A percentile compares a stretch with the other conserved stretches of the same genome.
phyloP scores from a whole-genome alignment of 345 rosid species.

The Salix koriyanagi region DNA sequence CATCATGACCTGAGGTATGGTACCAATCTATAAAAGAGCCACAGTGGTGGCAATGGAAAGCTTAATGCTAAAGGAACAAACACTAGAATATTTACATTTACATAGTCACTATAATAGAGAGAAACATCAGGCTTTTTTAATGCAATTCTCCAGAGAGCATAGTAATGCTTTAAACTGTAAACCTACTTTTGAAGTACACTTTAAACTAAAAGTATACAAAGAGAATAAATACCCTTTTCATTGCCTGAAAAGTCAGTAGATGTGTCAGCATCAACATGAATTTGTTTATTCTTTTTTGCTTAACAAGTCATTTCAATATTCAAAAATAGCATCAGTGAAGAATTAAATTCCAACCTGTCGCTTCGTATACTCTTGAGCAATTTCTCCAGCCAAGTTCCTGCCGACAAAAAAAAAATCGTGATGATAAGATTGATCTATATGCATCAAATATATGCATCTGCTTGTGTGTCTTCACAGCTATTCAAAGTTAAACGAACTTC shows the following conservation, averaged over 20 bases:
- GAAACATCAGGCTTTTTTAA: too few relatives aligned
- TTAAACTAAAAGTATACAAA: not conserved
- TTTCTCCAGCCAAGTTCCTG: slow-evolving; percentile 93
- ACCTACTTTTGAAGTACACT: not conserved
- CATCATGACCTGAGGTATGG: not conserved
- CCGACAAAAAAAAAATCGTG: not conserved
- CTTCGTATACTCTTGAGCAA: slow-evolving; percentile 63
- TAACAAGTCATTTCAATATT: not conserved
- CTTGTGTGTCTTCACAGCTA: not conserved
- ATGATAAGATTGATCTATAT: not conserved
- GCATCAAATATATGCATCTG: not conserved
- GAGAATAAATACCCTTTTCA: not conserved
- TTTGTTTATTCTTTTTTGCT: not conserved
- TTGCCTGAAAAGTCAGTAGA: not conserved
- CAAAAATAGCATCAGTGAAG: not conserved
- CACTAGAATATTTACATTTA: not conserved
- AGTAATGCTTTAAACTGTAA: not conserved
- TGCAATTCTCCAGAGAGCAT: not conserved
- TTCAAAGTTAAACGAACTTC: not conserved
- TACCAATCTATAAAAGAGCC: not conserved
- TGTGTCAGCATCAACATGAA: not conserved
- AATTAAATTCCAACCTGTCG: slow-evolving; percentile 53
- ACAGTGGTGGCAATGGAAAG: not conserved
- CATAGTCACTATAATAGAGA: not conserved
- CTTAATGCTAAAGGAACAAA: not conserved